These are phyloP conservation scores for Boletus semigastroideus DNA, from an alignment of 1,284 basidiomycete genomes.

Conservation along the genomic window DNA sequence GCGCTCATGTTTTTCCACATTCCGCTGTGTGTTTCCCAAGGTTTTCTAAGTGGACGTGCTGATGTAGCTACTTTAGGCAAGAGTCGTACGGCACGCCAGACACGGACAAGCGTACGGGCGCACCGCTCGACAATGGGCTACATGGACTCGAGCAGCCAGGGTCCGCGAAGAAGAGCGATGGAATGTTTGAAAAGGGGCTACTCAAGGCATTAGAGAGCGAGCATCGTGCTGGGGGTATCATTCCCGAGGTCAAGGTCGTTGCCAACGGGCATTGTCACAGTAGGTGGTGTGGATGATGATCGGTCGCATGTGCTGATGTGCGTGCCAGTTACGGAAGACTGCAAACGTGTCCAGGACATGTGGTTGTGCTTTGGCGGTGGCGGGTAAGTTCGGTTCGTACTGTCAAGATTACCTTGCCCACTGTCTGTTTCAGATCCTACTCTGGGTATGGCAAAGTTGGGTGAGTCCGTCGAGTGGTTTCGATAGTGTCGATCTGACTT, in stretches of 20 bases:
- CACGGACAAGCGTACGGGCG: slow-evolving; percentile 52
- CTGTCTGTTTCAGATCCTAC: slow-evolving; percentile 56
- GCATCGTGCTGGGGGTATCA: slow-evolving; percentile 47
- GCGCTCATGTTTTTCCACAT: slow-evolving; percentile 97
- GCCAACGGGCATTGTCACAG: slow-evolving; percentile 88
- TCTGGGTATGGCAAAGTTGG: slow-evolving; percentile 82
- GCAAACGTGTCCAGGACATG: slow-evolving; percentile 76
- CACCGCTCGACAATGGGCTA: slow-evolving; percentile 65
- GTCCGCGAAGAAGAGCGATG: slow-evolving; percentile 68
- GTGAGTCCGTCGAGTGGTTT: slow-evolving; percentile 35
- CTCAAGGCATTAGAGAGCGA: slow-evolving; percentile 66
- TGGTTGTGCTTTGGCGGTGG: slow-evolving; percentile 98
- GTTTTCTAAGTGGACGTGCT: slow-evolving; percentile 3
- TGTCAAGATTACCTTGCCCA: not conserved
- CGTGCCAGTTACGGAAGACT: slow-evolving; percentile 78
- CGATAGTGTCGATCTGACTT: not conserved
- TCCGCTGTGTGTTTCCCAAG: slow-evolving; percentile 65
- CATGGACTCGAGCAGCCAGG: slow-evolving; percentile 61
- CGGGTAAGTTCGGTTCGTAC: slow-evolving; percentile 46
- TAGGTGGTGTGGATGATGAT: slow-evolving; percentile 34
- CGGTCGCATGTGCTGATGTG: slow-evolving; percentile 13
- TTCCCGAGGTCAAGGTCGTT: slow-evolving; percentile 77
- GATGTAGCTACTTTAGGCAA: slow-evolving; percentile 39
- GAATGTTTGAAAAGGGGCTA: slow-evolving; percentile 81
- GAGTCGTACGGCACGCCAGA: slow-evolving; percentile 65